phyloP scores from a whole-genome alignment of 2,329 filamentous ascomycete species.

The Aspergillus sp. region DNA sequence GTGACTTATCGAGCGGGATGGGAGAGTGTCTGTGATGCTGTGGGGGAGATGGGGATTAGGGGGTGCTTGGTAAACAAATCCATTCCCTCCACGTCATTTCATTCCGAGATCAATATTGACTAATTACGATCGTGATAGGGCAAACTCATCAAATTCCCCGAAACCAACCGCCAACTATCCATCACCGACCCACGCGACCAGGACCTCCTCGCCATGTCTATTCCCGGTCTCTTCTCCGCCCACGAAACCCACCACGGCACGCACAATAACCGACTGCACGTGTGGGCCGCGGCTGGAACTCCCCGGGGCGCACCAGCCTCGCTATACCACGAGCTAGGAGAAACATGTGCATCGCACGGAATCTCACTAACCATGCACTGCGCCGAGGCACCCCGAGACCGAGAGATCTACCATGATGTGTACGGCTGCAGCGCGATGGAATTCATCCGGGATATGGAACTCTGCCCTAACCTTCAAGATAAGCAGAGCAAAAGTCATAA shows the following conservation, averaged over 20 bases:
- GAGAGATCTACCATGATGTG: conserved; percentile 7
- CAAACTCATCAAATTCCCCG: conserved; percentile 26
- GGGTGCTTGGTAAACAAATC: conserved; percentile 37
- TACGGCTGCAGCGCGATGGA: conserved; percentile 11
- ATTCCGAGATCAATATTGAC: no score
- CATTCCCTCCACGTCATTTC: background rate
- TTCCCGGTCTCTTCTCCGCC: conserved; percentile 24
- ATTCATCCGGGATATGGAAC: conserved; percentile 20
- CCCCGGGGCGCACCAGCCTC: conserved; percentile 4
- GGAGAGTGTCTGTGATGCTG: conserved; percentile 38
- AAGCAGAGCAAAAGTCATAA: background rate
- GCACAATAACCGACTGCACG: conserved; percentile 3
- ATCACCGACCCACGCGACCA: conserved; percentile 31
- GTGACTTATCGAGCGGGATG: conserved; percentile 26
- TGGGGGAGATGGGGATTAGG: conserved; percentile 48
- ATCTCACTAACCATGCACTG: conserved; percentile 14
- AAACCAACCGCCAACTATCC: conserved; percentile 28
- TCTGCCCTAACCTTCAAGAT: conserved; percentile 22
- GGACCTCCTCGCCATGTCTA: conserved; percentile 31
- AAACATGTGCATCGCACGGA: background rate
- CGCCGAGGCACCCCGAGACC: conserved; percentile 8
- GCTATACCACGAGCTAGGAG: conserved; percentile 1
- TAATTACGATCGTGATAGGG: background rate
- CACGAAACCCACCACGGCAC: conserved; percentile 22
- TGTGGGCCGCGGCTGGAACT: conserved; percentile 11